These are phyloP conservation scores for Leucocoprinus leucothites DNA, from an alignment of 768 basidiomycete genomes.

Conservation along the genomic window DNA sequence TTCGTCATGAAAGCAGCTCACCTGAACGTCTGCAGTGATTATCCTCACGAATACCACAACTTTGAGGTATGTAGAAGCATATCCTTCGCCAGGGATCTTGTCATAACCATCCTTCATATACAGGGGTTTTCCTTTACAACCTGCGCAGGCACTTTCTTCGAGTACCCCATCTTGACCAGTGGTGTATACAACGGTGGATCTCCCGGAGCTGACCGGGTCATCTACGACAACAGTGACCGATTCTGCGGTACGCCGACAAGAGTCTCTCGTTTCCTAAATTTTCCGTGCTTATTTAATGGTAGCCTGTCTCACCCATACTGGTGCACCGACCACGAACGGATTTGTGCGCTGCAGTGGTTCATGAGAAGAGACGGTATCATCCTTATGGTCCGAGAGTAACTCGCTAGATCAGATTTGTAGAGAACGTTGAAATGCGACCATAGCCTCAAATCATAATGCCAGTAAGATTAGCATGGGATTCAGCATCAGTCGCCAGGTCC, in stretches of 20 bases:
- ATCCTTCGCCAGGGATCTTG: too few relatives aligned
- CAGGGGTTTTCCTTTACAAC: slow-evolving; percentile 24
- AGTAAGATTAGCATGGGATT: too few relatives aligned
- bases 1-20: neutral
- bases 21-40: slow-evolving; percentile 16
- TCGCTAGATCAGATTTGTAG: too few relatives aligned
- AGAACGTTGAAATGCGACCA: too few relatives aligned
- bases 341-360: slow-evolving; percentile 21
- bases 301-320: slow-evolving; percentile 28
- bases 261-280: neutral
- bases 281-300: neutral
- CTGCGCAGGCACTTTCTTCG: slow-evolving; percentile 23
- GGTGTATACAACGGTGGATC: slow-evolving; percentile 22
- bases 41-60: slow-evolving; percentile 24
- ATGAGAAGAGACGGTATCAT: too few relatives aligned
- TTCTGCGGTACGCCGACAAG: slow-evolving; percentile 21
- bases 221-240: slow-evolving; percentile 22
- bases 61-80: slow-evolving; percentile 18
- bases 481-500: too few relatives aligned
- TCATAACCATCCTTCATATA: too few relatives aligned
- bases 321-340: slow-evolving; percentile 21
- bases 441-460: too few relatives aligned
- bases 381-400: too few relatives aligned
- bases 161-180: slow-evolving; percentile 23
- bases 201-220: slow-evolving; percentile 27